Percentiles rank a stretch among this genome's conserved stretches.
phyloP scores from a whole-genome alignment of 2,329 filamentous ascomycete genomes.

The Phialocephala subalpina region DNA sequence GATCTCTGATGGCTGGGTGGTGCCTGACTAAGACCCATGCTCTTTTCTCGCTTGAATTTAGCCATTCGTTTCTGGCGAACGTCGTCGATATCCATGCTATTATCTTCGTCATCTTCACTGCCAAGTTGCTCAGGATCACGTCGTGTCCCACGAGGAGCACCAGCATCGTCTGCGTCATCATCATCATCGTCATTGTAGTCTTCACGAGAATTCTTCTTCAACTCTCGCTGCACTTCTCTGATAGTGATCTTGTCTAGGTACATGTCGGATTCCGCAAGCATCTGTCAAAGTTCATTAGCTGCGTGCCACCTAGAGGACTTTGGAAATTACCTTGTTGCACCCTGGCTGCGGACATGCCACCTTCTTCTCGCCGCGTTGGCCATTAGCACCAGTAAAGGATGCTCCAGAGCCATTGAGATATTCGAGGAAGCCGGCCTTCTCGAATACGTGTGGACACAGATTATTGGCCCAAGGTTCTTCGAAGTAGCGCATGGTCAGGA shows the following conservation, averaged over 20 bases:
- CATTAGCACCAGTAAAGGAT: slow-evolving; percentile 12
- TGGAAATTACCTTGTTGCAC: slow-evolving; percentile 67
- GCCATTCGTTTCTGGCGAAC: slow-evolving; percentile 19
- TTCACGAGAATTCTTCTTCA: slow-evolving; percentile 51
- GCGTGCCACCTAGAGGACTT: no score
- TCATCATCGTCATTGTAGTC: slow-evolving; percentile 53
- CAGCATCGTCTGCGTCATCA: slow-evolving; percentile 39
- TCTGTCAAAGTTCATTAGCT: no score
- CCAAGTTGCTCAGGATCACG: slow-evolving; percentile 27
- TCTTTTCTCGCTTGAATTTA: slow-evolving; percentile 29
- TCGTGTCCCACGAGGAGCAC: slow-evolving; percentile 35
- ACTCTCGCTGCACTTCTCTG: slow-evolving; percentile 64
- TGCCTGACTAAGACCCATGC: slow-evolving; percentile 26
- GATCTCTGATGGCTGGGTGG: slow-evolving; percentile 11
- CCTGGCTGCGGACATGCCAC: slow-evolving; percentile 71
- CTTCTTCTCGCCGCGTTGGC: slow-evolving; percentile 29
- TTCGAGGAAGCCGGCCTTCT: slow-evolving; percentile 68
- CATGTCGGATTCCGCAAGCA: slow-evolving; percentile 60
- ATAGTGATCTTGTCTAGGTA: slow-evolving; percentile 62
- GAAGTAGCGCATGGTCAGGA: slow-evolving; percentile 71
- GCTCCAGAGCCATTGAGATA: slow-evolving; percentile 42
- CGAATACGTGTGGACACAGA: slow-evolving; percentile 77
- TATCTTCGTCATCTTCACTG: slow-evolving; percentile 30
- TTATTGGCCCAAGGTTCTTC: slow-evolving; percentile 70
- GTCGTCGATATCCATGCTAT: slow-evolving; percentile 27